phyloP scores from a whole-genome alignment of 768 basidiomycete species.

The Polyporus arcularius region DNA sequence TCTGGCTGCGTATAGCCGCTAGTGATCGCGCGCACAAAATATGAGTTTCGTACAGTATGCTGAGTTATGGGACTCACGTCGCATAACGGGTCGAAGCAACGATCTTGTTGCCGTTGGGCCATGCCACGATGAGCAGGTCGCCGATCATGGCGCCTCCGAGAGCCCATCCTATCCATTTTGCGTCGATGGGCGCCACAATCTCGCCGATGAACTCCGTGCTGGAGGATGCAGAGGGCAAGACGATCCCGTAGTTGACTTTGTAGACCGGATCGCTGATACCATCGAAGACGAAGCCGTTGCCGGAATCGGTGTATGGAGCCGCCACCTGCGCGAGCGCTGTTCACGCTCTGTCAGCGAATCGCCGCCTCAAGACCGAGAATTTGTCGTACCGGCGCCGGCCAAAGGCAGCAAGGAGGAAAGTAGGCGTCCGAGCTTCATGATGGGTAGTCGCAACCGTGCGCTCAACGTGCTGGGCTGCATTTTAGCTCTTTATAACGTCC shows the following conservation, averaged over 20 bases:
- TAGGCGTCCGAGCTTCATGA: constrained; percentile 24
- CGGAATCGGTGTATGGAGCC: constrained; percentile 48
- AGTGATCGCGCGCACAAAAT: neutral
- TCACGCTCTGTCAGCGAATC: neutral
- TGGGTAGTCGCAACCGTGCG: neutral
- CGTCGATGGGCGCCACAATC: constrained; percentile 55
- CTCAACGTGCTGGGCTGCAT: neutral
- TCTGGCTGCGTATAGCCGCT: constrained; percentile 55
- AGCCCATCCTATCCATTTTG: constrained; percentile 57
- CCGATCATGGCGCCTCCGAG: constrained; percentile 57
- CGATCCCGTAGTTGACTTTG: constrained; percentile 45
- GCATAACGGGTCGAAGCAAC: constrained; percentile 55
- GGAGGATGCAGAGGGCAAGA: constrained; percentile 50
- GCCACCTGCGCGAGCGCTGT: constrained; percentile 47
- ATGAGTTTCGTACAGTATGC: neutral
- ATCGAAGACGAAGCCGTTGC: constrained; percentile 56
- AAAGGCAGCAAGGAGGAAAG: constrained; percentile 41
- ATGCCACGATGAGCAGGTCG: constrained; percentile 59
- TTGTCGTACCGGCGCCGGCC: constrained; percentile 39
- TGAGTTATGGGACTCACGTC: constrained; percentile 40
- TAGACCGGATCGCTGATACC: constrained; percentile 35
- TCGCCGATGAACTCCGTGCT: constrained; percentile 63
- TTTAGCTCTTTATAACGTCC: constrained; percentile 5
- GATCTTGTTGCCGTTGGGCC: constrained; percentile 56
- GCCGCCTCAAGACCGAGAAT: neutral